Evolutionary conservation across 306 rosid genomes (phyloP).

Genomic region (Fragaria nilgerrensis): DNA sequence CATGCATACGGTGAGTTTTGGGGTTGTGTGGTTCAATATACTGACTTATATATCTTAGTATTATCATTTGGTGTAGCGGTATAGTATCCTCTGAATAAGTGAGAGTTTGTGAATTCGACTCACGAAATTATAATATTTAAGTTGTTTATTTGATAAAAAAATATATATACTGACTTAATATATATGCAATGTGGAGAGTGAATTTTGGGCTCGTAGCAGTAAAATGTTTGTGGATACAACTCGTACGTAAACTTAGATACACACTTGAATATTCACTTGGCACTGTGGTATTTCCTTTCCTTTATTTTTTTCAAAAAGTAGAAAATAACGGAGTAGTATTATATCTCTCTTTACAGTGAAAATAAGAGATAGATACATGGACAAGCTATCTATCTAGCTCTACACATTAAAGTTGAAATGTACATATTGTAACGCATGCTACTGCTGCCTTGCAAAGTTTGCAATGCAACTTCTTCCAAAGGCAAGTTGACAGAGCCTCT

Average conservation of each 20-base stretch:
- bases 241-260: background rate
- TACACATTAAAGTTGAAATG: background rate
- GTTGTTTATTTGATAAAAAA: too few species aligned
- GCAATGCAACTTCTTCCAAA: background rate
- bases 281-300: background rate
- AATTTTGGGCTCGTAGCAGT: too few species aligned
- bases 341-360: background rate
- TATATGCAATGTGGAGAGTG: background rate
- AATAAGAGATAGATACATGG: background rate
- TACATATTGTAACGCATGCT: slow-evolving; percentile 4
- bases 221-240: too few species aligned
- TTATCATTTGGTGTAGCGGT: too few species aligned
- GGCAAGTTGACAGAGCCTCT: slow-evolving; percentile 12
- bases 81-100: too few species aligned
- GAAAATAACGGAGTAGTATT: background rate
- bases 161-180: too few species aligned
- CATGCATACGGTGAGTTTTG: background rate
- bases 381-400: background rate
- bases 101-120: too few species aligned
- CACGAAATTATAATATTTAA: too few species aligned
- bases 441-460: background rate
- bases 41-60: too few species aligned
- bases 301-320: background rate
- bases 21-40: too few species aligned
- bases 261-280: background rate